Evolutionary conservation across 805 yeast species (phyloP), one percentile per base, ranked within the genome.

Genomic region (Yamadazyma laniorum): DNA sequence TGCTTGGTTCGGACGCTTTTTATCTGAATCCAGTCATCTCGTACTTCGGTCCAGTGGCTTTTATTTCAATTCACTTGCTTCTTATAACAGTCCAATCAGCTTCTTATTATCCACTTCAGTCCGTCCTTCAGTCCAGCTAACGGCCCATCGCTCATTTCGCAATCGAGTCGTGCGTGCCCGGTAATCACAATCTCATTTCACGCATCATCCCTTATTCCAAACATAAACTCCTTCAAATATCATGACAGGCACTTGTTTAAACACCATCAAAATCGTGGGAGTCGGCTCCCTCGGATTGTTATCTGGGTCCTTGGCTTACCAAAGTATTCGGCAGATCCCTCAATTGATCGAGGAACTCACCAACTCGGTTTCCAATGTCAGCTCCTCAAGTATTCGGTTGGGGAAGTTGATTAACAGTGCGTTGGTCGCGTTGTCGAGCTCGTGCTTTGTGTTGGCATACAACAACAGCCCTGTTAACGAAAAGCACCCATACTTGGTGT

Each of bases 401-500:
- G 47, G 63, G 11, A 52, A 59, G 34, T 40, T 52, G 14, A 29
- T 48, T 18, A 55, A 59, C 36, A 30, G 53, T 11, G 45, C 56
- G 2, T 59, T 80, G 23, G 80, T 80, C 13, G 53, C 73, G 3
- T 29, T 79, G 17, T 70, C 83, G 6, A 50, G 82, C 1, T 58
- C 66, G 25, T 63, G 79, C 34, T 79, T 84, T 48, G 61, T 68
- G 22, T 47, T 72, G 45, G 81, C 83, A n/a, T 84, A 71, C 53
- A 63, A 62, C 34, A 68, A 70, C 34, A 78, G 88, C 1, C 78
- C 85, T 15, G 48, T 58, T 4, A 54, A 64, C 25, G 79, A 72
- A 39, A 76, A 76, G 57, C 95, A 85, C 59, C 93, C 93, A 15
- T 85, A 84, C 55, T 70, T 85, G 52, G 52, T 85, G 11, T 85